Evolutionary conservation across 1,284 basidiomycete genomes (phyloP).

Genomic region (Leccinum pachyderme): DNA sequence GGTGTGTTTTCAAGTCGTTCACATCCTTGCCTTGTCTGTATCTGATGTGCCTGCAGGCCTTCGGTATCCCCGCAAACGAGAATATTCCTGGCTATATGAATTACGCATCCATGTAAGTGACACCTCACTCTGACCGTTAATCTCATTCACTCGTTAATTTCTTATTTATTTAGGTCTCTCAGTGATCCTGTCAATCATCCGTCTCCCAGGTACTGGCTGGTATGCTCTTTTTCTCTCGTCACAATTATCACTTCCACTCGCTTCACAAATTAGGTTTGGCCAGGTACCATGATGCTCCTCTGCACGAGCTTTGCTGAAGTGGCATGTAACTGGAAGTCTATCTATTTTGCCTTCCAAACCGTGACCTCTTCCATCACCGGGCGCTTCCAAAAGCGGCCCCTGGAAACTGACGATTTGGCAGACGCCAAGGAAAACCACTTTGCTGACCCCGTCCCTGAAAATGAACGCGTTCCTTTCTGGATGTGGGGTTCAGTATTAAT

Average conservation of each 20-base stretch:
- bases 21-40: neutral
- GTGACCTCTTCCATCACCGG: neutral
- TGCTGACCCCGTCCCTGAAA: constrained; percentile 38
- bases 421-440: constrained; percentile 28
- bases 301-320: constrained; percentile 50
- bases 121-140: neutral
- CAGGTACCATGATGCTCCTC: constrained; percentile 57
- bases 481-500: constrained; percentile 56
- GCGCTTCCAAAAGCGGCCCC: neutral
- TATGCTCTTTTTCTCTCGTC: neutral
- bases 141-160: neutral
- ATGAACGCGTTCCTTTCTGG: constrained; percentile 53
- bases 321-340: constrained; percentile 31
- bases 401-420: neutral
- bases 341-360: constrained; percentile 8
- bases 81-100: constrained; percentile 1
- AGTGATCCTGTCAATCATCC: constrained; percentile 1
- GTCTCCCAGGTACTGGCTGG: constrained; percentile 3
- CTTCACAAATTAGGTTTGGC: constrained; percentile 45
- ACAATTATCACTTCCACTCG: neutral
- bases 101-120: neutral
- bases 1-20: neutral
- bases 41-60: neutral
- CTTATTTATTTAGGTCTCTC: neutral
- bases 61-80: neutral